Conservation (phyloP, 805 yeast species). For the Saccharomycopsis babjevae region DNA sequence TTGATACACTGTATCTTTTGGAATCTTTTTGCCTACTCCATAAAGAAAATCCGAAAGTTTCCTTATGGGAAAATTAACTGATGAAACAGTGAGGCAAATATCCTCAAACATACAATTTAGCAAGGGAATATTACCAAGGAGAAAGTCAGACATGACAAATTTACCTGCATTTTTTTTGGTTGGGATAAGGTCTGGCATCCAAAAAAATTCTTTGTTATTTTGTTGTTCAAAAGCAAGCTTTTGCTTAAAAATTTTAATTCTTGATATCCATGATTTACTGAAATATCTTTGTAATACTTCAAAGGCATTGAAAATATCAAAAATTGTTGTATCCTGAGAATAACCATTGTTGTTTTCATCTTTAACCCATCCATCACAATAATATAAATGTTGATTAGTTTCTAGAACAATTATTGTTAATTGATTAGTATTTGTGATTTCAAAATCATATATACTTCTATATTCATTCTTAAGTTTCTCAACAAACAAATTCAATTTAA, state of each 20-base stretch:
- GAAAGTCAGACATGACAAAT: background rate
- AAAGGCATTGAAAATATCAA: conserved; percentile 12
- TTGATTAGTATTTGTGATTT: background rate
- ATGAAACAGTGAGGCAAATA: conserved; percentile 36
- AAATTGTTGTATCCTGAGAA: background rate
- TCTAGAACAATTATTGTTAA: background rate
- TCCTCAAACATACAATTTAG: conserved; percentile 41
- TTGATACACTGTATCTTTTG: conserved; percentile 57
- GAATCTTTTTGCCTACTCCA: conserved; percentile 75
- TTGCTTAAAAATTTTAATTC: conserved; percentile 40
- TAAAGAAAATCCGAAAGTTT: conserved; percentile 53
- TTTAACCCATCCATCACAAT: background rate
- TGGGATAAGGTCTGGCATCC: conserved; percentile 27
- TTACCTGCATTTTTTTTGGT: background rate
- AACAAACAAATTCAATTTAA: conserved; percentile 14
- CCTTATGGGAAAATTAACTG: conserved; percentile 42
- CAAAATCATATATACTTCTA: background rate
- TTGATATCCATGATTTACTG: conserved; percentile 60
- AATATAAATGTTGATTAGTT: background rate
- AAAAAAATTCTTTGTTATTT: conserved; percentile 31
- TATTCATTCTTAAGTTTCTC: background rate
- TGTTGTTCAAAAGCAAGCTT: conserved; percentile 32
- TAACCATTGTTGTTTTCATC: background rate
- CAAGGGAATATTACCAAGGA: conserved; percentile 33
- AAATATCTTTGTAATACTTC: conserved; percentile 35